Base-by-base conservation (phyloP, 108 stramenopile genomes). In the Fragilaria crotonensis region DNA sequence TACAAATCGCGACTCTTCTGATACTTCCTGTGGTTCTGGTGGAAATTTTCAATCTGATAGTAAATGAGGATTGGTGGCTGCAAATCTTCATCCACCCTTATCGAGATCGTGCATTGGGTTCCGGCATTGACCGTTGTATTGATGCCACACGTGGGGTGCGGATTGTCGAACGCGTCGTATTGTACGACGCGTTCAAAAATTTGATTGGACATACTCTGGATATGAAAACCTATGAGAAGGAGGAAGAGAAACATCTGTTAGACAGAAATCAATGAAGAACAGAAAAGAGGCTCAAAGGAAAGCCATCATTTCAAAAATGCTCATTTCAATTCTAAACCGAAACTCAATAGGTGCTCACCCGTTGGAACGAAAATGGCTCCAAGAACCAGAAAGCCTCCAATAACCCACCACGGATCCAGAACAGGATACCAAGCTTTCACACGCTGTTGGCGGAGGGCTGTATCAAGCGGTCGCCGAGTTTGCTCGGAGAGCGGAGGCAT, bases 21-120 rank as follows among this genome's bases (percentile, higher is more conserved):
- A 62, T 95, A 98, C 49, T 70, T 66, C 26, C 97, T 72, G 71
- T 98, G 97, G 66, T 98, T 99, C 77, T 99, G 99, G 71, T 96
- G 95, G 66, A 98, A 99, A 66, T 98, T 98, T 49, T 78, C 71
- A 20, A 99, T 59, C 67, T 98, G 86, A 63, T 99, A 99, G 70
- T 98, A 85, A 17, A 99, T 79, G 64, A 95, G 67, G 5, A 99
- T 73, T 7, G 97, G 96, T 22, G 89, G 89, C 3, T 79, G 48
- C 95, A 96, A 83, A 36, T 92, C 80, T 54, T 60, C 36, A 51
- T 77, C 59, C 54, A 82, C 85, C 44, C 57, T 50, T 71, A 75
- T 67, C 14, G 60, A 36, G 23, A 78, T 33, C 2, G 70, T 66
- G 51, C 76, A 84, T 22, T 49, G 54, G 29, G 48, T 25, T 21